phyloP scores from a whole-genome alignment of 164 flowering plant species.

The Nymphaea thermarum region DNA sequence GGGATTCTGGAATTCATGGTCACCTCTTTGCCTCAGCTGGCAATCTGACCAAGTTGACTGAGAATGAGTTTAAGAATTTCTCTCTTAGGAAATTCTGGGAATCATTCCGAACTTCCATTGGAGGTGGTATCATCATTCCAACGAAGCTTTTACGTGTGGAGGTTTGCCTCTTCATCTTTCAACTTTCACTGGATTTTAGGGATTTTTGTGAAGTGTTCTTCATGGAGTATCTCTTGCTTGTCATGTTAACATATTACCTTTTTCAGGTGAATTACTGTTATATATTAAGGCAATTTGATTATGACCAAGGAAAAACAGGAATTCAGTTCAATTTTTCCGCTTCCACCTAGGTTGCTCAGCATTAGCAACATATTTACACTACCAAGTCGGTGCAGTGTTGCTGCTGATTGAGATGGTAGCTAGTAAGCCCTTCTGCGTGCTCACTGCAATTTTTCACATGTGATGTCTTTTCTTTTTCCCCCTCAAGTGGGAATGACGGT shows the following conservation, averaged over 20 bases:
- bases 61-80: slow-evolving; percentile 41
- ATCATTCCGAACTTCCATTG: slow-evolving; percentile 63
- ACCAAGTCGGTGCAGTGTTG: neutral
- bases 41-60: slow-evolving; percentile 52
- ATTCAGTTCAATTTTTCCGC: slow-evolving; percentile 75
- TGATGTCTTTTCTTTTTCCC: too few species aligned
- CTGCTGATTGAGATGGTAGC: neutral
- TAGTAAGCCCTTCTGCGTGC: neutral
- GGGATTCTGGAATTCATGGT: slow-evolving; percentile 81
- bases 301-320: slow-evolving; percentile 75
- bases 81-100: slow-evolving; percentile 42
- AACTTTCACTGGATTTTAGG: neutral
- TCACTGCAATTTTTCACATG: neutral
- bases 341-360: slow-evolving; percentile 19
- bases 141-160: slow-evolving; percentile 81
- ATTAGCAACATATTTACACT: neutral
- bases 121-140: slow-evolving; percentile 69
- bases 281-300: slow-evolving; percentile 50
- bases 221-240: neutral
- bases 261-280: slow-evolving; percentile 80
- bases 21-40: slow-evolving; percentile 78
- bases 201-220: neutral
- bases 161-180: slow-evolving; percentile 25
- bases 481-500: too few species aligned
- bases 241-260: neutral